Conservation (phyloP, 2,329 filamentous ascomycete genomes). For the Colletotrichum godetiae region DNA sequence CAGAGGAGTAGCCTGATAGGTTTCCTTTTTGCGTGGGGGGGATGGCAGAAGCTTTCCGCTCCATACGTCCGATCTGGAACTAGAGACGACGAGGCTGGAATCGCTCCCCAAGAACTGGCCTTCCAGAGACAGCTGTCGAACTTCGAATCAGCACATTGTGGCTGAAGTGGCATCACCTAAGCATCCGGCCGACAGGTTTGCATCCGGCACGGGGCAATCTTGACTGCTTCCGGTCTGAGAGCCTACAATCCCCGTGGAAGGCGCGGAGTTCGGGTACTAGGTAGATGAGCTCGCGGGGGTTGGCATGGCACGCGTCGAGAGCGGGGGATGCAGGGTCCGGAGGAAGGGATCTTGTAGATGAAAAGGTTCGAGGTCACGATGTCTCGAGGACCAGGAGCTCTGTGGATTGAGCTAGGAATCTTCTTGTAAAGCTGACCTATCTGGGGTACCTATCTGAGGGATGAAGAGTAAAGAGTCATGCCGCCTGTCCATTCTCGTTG, state of each 20-base stretch:
- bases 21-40: not conserved
- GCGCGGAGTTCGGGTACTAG: not conserved
- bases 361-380: not conserved
- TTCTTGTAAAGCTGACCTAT: not conserved
- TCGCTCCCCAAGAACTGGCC: not conserved
- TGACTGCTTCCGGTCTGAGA: not conserved
- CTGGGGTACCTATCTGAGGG: not conserved
- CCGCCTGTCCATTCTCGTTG: not conserved
- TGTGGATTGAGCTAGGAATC: not conserved
- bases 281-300: not conserved
- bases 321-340: too few relatives aligned
- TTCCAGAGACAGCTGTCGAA: not conserved
- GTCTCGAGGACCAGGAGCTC: not conserved
- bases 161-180: conserved; percentile 5
- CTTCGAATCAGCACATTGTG: not conserved
- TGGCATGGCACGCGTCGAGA: not conserved
- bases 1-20: not conserved
- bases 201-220: not conserved
- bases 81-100: not conserved
- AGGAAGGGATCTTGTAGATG: not conserved
- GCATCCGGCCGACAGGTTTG: conserved; percentile 4
- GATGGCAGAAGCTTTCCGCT: not conserved
- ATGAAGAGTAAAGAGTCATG: not conserved
- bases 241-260: not conserved
- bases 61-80: not conserved